A percentile compares a stretch with the other conserved stretches of the same genome.
These are phyloP conservation scores for Alternaria postmessia DNA, from an alignment of 2,329 filamentous ascomycete species.

Conservation along the genomic window DNA sequence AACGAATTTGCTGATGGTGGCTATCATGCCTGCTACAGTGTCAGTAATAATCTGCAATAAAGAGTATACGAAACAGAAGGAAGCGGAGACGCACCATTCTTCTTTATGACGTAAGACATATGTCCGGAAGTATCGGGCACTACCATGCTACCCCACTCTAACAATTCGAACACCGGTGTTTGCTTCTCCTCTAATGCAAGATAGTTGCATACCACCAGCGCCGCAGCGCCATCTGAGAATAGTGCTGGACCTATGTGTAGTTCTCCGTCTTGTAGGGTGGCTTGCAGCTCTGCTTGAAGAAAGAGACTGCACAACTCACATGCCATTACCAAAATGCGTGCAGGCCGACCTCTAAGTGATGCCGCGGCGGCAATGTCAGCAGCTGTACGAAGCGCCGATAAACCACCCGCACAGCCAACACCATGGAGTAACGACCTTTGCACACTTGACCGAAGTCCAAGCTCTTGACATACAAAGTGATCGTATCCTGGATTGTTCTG, in stretches of 20 bases:
- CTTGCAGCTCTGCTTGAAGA: slow-evolving; percentile 71
- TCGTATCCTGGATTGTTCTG: slow-evolving; percentile 52
- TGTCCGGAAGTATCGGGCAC: slow-evolving; percentile 69
- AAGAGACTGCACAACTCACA: slow-evolving; percentile 64
- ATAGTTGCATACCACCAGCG: slow-evolving; percentile 70
- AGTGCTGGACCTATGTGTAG: slow-evolving; percentile 71
- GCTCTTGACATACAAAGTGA: slow-evolving; percentile 45
- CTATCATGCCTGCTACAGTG: slow-evolving; percentile 25
- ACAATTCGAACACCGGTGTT: slow-evolving; percentile 62
- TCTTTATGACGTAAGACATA: slow-evolving; percentile 71
- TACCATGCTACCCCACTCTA: slow-evolving; percentile 71
- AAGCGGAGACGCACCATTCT: slow-evolving; percentile 58
- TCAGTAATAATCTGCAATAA: neutral
- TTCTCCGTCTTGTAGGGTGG: slow-evolving; percentile 58
- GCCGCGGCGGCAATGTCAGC: slow-evolving; percentile 72
- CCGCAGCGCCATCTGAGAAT: slow-evolving; percentile 76
- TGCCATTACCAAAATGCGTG: slow-evolving; percentile 70
- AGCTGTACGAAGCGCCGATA: slow-evolving; percentile 53
- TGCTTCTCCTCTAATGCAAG: slow-evolving; percentile 56
- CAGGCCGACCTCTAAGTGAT: slow-evolving; percentile 65
- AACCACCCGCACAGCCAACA: slow-evolving; percentile 52
- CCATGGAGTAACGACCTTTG: slow-evolving; percentile 49
- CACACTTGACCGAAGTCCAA: slow-evolving; percentile 39
- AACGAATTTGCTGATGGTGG: slow-evolving; percentile 34
- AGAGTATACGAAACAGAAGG: neutral